Evolutionary conservation across 192 early-diverging fungal species (phyloP), one percentile per base, ranked within the genome.

Genomic region (Coemansia asiatica): DNA sequence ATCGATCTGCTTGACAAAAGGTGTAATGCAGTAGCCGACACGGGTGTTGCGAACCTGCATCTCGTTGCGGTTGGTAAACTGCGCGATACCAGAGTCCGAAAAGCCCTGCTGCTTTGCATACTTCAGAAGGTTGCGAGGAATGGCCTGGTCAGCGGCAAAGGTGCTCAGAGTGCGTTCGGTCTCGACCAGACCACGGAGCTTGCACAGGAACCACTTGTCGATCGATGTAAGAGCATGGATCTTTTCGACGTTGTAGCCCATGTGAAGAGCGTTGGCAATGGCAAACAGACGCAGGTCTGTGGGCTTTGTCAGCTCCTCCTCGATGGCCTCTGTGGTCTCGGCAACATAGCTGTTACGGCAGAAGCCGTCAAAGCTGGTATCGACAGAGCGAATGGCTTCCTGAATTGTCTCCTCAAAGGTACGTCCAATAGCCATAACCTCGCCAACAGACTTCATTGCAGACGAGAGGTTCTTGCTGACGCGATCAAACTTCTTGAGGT

Each of bases 1-100:
- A 81, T 99, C 97, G 67, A 99, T 99, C 76, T 92, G 94, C 86
- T 99, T 99, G 62, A 96, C 95, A 75, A 92, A 97, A 10, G 97
- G 97, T 18, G 84, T 89, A 67, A 99, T 89, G 54, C 88, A 89
- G 50, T 83, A 83, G 44, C 93, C 91, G 21, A 82, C 83, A 48
- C 97, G 86, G 6, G 91, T 68, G 81, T 92, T 90, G 63, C 97
- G 87, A 22, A 94, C 89, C 53, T 89, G 89, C 76, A 96, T 85
- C 83, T 98, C 97, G 67, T 92, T 91, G 68, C 89, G 92, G 63
- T 84, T 86, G 59, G 90, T 76, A 21, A 84, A 79, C 31, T 73
- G 75, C 58, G 83, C 79, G 44, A 82, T 76, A 22, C 71, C 74
- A 48, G 76, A 61, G 86, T 98, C 96, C 29, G 96, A 98, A 85